Conservation (phyloP, 1,284 basidiomycete genomes). For the Malassezia nana region DNA sequence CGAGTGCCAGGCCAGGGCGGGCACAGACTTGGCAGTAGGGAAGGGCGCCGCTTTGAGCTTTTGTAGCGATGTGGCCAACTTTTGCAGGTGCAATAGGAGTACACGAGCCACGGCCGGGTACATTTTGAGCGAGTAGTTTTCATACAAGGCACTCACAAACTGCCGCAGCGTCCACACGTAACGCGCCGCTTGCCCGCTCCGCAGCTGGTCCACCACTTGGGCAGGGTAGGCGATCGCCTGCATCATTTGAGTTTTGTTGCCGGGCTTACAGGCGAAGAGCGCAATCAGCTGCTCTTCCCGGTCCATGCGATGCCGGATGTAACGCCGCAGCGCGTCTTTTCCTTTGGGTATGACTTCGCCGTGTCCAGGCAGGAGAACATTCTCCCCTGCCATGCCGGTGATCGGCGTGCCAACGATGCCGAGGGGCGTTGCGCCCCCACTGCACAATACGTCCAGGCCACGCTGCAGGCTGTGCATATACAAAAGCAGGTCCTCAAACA, state of each 20-base stretch:
- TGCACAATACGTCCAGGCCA: slow-evolving; percentile 53
- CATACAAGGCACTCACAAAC: slow-evolving; percentile 54
- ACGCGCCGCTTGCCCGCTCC: slow-evolving; percentile 2
- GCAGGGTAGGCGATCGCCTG: slow-evolving; percentile 55
- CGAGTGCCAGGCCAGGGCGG: not conserved
- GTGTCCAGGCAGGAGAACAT: slow-evolving; percentile 69
- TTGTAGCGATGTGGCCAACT: slow-evolving; percentile 51
- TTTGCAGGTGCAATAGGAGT: slow-evolving; percentile 63
- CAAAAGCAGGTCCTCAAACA: slow-evolving; percentile 71
- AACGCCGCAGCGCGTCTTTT: slow-evolving; percentile 57
- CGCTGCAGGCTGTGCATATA: slow-evolving; percentile 65
- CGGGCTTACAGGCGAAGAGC: slow-evolving; percentile 52
- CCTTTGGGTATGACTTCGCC: slow-evolving; percentile 63
- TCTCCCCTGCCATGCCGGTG: slow-evolving; percentile 21
- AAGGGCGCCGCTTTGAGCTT: slow-evolving; percentile 4
- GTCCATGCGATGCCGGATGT: slow-evolving; percentile 70
- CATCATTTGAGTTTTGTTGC: slow-evolving; percentile 45
- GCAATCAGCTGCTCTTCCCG: slow-evolving; percentile 69
- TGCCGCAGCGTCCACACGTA: slow-evolving; percentile 34
- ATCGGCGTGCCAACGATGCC: slow-evolving; percentile 21
- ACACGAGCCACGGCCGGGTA: slow-evolving; percentile 65
- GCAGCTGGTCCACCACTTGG: slow-evolving; percentile 18
- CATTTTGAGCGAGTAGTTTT: slow-evolving; percentile 57
- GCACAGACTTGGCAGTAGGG: not conserved
- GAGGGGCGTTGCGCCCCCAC: slow-evolving; percentile 25